A percentile compares a stretch with the other conserved stretches of the same genome.
phyloP scores from a whole-genome alignment of 2,329 filamentous ascomycete species.

The Zymoseptoria crescenta region DNA sequence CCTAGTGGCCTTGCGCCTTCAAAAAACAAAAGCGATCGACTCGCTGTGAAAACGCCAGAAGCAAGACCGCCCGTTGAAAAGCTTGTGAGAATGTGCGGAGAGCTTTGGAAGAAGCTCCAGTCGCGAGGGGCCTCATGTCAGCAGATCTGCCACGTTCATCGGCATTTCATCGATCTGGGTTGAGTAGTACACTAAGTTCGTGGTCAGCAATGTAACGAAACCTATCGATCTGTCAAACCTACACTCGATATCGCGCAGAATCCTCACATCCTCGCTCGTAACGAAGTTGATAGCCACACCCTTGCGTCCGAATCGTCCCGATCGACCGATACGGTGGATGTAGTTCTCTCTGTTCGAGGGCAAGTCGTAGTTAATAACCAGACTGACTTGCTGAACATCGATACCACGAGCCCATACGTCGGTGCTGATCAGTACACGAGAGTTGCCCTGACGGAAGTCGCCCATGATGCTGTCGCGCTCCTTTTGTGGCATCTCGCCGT shows the following conservation, averaged over 20 bases:
- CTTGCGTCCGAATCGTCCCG: conserved; percentile 92
- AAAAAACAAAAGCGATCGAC: conserved; percentile 2
- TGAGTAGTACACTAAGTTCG: conserved; percentile 70
- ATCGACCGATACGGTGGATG: conserved; percentile 95
- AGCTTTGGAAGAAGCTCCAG: not conserved
- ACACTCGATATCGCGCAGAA: conserved; percentile 93
- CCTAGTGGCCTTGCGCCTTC: conserved; percentile 24
- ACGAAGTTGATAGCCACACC: conserved; percentile 99
- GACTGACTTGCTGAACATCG: conserved; percentile 93
- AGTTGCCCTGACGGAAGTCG: conserved; percentile 95
- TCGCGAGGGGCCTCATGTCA: conserved; percentile 18
- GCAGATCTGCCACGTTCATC: conserved; percentile 59
- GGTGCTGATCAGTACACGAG: conserved; percentile 90
- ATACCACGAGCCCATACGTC: conserved; percentile 98
- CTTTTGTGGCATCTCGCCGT: conserved; percentile 98
- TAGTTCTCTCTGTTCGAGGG: conserved; percentile 99
- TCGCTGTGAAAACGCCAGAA: not conserved
- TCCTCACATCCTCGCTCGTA: conserved; percentile 94
- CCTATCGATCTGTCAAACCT: conserved; percentile 33
- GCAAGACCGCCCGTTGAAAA: not conserved
- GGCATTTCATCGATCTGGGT: conserved; percentile 99
- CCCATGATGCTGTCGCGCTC: conserved; percentile 99
- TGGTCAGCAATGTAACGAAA: not conserved
- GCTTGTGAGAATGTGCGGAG: too few species aligned
- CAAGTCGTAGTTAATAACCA: conserved; percentile 98